These are phyloP conservation scores for Kodamaea kakaduensis DNA, from an alignment of 805 yeast genomes.

Conservation along the genomic window DNA sequence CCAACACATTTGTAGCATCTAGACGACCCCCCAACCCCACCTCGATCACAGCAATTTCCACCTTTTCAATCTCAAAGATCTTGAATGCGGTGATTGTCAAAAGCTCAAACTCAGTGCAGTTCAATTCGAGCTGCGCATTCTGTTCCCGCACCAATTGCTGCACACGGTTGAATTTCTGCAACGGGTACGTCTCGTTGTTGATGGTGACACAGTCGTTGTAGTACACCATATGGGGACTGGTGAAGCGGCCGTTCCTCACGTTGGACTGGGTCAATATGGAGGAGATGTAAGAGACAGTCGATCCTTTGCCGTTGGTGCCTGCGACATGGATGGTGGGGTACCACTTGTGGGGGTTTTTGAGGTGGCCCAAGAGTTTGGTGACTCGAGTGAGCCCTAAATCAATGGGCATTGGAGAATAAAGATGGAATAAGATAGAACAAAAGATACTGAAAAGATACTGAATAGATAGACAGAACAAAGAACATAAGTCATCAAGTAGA, in stretches of 20 bases:
- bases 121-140: constrained; percentile 41
- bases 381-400: constrained; percentile 38
- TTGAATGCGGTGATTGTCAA: constrained; percentile 82
- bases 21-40: constrained; percentile 90
- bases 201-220: constrained; percentile 75
- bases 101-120: constrained; percentile 86
- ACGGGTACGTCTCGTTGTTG: constrained; percentile 53
- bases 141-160: constrained; percentile 38
- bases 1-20: constrained; percentile 82
- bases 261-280: constrained; percentile 52
- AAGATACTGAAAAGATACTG: no score
- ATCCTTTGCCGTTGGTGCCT: constrained; percentile 97
- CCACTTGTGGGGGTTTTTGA: constrained; percentile 67
- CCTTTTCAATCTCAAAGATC: constrained; percentile 55
- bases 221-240: constrained; percentile 78
- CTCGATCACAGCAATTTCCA: constrained; percentile 80
- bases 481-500: no score
- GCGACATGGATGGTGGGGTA: constrained; percentile 83
- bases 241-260: constrained; percentile 68
- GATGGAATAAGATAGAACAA: no score
- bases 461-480: no score
- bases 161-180: constrained; percentile 41
- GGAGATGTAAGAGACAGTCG: constrained; percentile 78
- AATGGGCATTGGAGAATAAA: constrained; percentile 28
- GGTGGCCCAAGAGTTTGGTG: constrained; percentile 25